A percentile compares a stretch with the other conserved stretches of the same genome.
These are phyloP conservation scores for Eudorina sp. DNA, from an alignment of 139 green algal genomes.

Conservation along the genomic window DNA sequence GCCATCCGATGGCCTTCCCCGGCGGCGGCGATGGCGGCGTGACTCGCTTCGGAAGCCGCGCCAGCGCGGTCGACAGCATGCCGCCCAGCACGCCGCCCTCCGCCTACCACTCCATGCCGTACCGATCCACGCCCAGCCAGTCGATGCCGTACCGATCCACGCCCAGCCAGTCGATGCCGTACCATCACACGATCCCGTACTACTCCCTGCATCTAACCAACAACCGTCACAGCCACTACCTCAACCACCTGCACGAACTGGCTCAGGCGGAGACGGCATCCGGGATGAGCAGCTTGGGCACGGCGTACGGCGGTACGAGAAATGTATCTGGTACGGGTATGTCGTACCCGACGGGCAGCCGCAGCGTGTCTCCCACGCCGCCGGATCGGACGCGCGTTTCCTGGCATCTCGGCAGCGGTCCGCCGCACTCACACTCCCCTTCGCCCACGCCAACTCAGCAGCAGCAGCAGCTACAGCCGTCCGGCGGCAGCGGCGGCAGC, in stretches of 20 bases:
- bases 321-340: not conserved
- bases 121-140: not conserved
- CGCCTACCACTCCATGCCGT: constrained; percentile 16
- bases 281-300: not conserved
- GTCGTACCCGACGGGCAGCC: not conserved
- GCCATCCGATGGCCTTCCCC: not conserved
- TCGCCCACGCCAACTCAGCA: too few relatives aligned
- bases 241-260: constrained; percentile 10
- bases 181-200: not conserved
- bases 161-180: constrained; percentile 8
- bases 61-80: not conserved
- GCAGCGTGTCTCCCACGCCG: not conserved
- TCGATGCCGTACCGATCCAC: not conserved
- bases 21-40: not conserved
- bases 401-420: not conserved
- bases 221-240: constrained; percentile 6
- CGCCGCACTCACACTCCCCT: too few relatives aligned
- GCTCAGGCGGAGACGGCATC: not conserved
- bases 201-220: constrained; percentile 1
- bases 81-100: not conserved
- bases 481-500: not conserved
- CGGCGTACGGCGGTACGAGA: not conserved
- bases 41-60: not conserved
- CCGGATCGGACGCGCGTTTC: not conserved
- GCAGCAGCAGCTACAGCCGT: too few relatives aligned